Evolutionary conservation across 179 eudicot genomes (phyloP).

Genomic region (Pouteria campechiana): DNA sequence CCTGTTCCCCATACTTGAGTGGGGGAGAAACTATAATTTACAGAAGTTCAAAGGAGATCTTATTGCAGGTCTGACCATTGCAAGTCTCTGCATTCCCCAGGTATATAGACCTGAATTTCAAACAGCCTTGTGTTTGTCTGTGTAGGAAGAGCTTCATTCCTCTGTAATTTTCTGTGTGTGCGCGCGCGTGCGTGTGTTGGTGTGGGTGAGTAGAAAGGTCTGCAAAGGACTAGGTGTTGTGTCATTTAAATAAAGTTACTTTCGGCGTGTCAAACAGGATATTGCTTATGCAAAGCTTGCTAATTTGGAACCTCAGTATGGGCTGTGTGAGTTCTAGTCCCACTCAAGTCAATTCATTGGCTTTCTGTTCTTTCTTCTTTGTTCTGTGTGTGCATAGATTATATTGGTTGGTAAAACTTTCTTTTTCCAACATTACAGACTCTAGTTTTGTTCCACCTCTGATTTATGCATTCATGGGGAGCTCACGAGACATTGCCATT

Average conservation of each 20-base stretch:
- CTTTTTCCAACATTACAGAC: constrained; percentile 19
- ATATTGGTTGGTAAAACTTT: not conserved
- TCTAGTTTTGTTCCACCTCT: constrained; percentile 77
- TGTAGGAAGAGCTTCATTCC: no score
- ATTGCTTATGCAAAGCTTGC: constrained; percentile 63
- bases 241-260: no score
- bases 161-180: no score
- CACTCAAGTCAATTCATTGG: not conserved
- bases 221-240: no score
- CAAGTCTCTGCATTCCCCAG: constrained; percentile 66
- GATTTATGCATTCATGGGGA: constrained; percentile 78
- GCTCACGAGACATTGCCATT: constrained; percentile 80
- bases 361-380: not conserved
- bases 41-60: constrained; percentile 38
- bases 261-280: constrained; percentile 29
- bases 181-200: no score
- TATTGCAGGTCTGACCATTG: constrained; percentile 59
- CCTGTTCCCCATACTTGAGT: constrained; percentile 47
- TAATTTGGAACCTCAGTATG: constrained; percentile 44
- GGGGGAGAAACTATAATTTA: constrained; percentile 36
- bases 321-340: constrained; percentile 32
- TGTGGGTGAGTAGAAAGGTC: no score
- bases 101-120: no score
- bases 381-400: not conserved
- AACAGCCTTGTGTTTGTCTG: not conserved